phyloP scores from a whole-genome alignment of 768 basidiomycete species.

The Psilocybe azurescens region DNA sequence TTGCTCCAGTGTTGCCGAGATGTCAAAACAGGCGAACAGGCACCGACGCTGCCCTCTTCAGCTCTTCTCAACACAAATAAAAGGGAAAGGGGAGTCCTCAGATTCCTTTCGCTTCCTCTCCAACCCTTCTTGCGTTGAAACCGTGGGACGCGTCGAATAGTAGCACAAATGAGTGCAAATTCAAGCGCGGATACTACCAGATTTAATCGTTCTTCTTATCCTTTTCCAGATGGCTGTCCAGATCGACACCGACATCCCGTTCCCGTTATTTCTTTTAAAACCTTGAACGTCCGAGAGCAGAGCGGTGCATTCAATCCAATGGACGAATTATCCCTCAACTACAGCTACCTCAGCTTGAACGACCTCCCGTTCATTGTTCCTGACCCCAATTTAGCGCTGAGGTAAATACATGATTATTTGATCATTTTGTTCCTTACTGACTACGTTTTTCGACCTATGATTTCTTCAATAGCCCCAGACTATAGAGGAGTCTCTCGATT shows the following conservation, averaged over 20 bases:
- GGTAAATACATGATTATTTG: too few relatives aligned
- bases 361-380: background rate
- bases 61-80: slow-evolving; percentile 16
- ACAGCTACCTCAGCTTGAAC: slow-evolving; percentile 10
- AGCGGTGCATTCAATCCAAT: slow-evolving; percentile 1
- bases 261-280: slow-evolving; percentile 8
- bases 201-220: slow-evolving; percentile 19
- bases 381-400: background rate
- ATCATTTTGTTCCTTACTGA: too few relatives aligned
- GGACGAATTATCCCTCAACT: slow-evolving; percentile 10
- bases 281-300: background rate
- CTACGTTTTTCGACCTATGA: too few relatives aligned
- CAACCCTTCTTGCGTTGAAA: slow-evolving; percentile 36
- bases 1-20: background rate
- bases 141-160: slow-evolving; percentile 33
- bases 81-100: slow-evolving; percentile 8
- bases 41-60: background rate
- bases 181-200: slow-evolving; percentile 5
- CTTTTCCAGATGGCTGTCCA: slow-evolving; percentile 25
- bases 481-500: background rate
- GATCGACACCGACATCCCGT: slow-evolving; percentile 15
- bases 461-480: background rate
- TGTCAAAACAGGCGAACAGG: background rate
- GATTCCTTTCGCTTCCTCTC: slow-evolving; percentile 13
- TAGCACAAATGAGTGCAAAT: slow-evolving; percentile 4